These are phyloP conservation scores for Cichorium intybus DNA, from an alignment of 140 eudicot genomes.

Conservation along the genomic window DNA sequence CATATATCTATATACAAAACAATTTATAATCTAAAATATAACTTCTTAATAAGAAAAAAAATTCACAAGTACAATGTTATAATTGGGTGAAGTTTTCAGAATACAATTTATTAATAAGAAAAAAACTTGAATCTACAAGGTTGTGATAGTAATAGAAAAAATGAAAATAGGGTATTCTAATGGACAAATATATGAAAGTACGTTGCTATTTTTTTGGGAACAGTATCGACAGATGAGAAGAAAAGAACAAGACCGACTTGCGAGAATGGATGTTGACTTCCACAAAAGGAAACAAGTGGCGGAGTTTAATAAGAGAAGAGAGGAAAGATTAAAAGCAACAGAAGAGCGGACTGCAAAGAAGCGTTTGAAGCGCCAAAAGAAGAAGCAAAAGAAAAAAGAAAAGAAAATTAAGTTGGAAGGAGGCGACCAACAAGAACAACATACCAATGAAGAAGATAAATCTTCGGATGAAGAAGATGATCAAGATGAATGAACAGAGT, in stretches of 20 bases:
- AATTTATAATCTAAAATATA: no score
- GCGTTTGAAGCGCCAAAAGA: slow-evolving; percentile 69
- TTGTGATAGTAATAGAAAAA: no score
- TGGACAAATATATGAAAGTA: background rate
- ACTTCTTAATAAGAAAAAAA: no score
- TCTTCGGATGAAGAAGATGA: slow-evolving; percentile 68
- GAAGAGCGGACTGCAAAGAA: slow-evolving; percentile 96
- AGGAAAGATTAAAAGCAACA: slow-evolving; percentile 72
- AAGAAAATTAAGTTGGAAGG: slow-evolving; percentile 46
- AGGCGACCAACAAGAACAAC: slow-evolving; percentile 47
- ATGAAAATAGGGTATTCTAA: no score
- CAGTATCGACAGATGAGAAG: slow-evolving; percentile 93
- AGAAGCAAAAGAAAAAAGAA: slow-evolving; percentile 60
- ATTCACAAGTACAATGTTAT: no score
- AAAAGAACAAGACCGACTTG: slow-evolving; percentile 83
- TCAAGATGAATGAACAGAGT: slow-evolving; percentile 28
- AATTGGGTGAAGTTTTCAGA: no score
- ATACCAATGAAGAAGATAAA: slow-evolving; percentile 42
- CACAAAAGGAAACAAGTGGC: slow-evolving; percentile 72
- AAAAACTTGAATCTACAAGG: background rate
- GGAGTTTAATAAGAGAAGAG: slow-evolving; percentile 78
- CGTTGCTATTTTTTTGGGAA: background rate
- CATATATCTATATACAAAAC: no score
- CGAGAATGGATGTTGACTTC: slow-evolving; percentile 87
- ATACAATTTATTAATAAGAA: no score